Evolutionary conservation across 306 rosid genomes (phyloP).

Genomic region (Hippophae tibetana): DNA sequence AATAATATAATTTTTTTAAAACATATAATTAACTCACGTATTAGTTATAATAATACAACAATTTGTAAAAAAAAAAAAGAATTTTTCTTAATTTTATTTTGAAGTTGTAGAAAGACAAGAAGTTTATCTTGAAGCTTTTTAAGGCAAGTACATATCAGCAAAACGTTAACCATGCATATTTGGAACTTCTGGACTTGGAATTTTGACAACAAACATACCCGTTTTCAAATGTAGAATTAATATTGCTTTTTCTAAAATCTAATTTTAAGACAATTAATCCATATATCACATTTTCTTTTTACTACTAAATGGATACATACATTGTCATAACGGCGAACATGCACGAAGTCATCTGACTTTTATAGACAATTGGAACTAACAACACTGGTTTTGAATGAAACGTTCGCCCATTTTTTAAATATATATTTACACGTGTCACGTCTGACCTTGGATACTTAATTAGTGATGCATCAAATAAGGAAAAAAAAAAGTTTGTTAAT

Average conservation of each 20-base stretch:
- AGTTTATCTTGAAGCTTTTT: neutral
- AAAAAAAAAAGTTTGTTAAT: too few species aligned
- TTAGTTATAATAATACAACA: too few species aligned
- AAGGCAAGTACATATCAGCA: slow-evolving; percentile 1
- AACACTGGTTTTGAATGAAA: neutral
- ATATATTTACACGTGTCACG: neutral
- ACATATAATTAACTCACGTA: too few species aligned
- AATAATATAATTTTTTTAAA: too few species aligned
- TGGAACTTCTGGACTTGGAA: neutral
- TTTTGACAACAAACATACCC: neutral
- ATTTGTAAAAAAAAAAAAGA: too few species aligned
- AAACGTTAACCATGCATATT: neutral
- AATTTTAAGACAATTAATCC: neutral
- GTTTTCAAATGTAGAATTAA: too few species aligned
- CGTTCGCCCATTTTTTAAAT: neutral
- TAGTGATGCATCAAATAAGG: too few species aligned
- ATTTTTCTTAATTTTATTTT: too few species aligned
- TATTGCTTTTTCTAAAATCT: neutral
- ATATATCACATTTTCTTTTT: too few species aligned
- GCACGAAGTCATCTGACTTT: neutral
- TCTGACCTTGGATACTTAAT: neutral
- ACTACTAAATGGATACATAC: too few species aligned
- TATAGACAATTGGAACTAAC: neutral
- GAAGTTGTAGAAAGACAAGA: too few species aligned
- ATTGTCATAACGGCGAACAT: neutral